A percentile compares a stretch with the other conserved stretches of the same genome.
Evolutionary conservation across 1,139 yeast genomes (phyloP).

Genomic region (Spencermartinsiella ligniputridi): DNA sequence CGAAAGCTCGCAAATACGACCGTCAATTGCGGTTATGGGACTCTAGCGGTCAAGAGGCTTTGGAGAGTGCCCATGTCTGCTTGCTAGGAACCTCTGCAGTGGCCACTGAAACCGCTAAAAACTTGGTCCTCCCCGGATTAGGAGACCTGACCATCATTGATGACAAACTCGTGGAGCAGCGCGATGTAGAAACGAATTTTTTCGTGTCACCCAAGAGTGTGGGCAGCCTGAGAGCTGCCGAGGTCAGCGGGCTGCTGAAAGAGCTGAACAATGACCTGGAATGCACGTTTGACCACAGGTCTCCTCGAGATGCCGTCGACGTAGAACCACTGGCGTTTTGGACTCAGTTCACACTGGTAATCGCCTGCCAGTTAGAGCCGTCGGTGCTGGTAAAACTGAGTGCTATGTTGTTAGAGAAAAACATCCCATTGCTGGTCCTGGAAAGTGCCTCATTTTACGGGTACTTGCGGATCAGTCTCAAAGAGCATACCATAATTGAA

Average conservation of each 20-base stretch:
- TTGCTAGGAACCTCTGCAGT: constrained; percentile 57
- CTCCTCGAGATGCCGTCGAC: constrained; percentile 20
- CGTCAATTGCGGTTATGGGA: constrained; percentile 92
- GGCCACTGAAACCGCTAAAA: constrained; percentile 70
- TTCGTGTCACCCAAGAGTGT: constrained; percentile 49
- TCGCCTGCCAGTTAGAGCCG: constrained; percentile 39
- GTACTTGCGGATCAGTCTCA: constrained; percentile 49
- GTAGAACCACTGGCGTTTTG: constrained; percentile 33
- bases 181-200: constrained; percentile 56
- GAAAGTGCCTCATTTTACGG: constrained; percentile 67
- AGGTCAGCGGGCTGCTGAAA: constrained; percentile 40
- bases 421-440: constrained; percentile 52
- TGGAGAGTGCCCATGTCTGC: constrained; percentile 58
- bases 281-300: constrained; percentile 35
- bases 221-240: constrained; percentile 41
- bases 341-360: constrained; percentile 50
- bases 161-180: constrained; percentile 37
- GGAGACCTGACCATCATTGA: constrained; percentile 65
- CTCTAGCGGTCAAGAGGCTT: constrained; percentile 59
- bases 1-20: constrained; percentile 50
- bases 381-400: constrained; percentile 32
- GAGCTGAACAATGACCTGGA: constrained; percentile 61
- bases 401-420: constrained; percentile 40
- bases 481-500: constrained; percentile 62
- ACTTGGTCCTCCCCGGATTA: constrained; percentile 74